Evolutionary conservation across 106 monocot species (phyloP).

Genomic region (Allium fistulosum): DNA sequence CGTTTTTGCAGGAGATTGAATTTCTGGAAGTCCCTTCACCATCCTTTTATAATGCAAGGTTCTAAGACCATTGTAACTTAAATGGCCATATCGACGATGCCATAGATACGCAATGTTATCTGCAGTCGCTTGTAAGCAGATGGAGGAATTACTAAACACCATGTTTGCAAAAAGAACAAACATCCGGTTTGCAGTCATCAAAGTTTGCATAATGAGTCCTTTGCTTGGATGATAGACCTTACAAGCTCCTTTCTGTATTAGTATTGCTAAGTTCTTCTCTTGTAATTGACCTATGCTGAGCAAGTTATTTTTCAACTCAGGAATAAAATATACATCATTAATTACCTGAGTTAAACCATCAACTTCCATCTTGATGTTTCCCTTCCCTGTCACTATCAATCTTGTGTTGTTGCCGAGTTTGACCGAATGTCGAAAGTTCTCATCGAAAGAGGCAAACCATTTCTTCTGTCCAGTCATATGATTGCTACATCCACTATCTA

Average conservation of each 20-base stretch:
- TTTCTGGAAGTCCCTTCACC: neutral
- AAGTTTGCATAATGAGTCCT: neutral
- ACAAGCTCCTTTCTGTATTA: neutral
- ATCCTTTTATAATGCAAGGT: neutral
- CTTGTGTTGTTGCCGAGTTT: neutral
- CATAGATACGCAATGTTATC: neutral
- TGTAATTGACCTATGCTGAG: neutral
- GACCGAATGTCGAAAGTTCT: neutral
- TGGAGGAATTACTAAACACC: neutral
- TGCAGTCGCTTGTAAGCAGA: neutral
- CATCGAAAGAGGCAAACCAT: neutral
- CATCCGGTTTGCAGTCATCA: neutral
- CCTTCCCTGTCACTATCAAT: neutral
- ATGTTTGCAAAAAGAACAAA: neutral
- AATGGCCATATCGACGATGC: constrained; percentile 2
- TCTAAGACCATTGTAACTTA: neutral
- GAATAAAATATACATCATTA: neutral
- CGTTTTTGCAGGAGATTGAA: neutral
- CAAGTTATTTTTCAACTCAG: neutral
- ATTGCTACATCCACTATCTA: constrained; percentile 1
- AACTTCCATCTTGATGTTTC: neutral
- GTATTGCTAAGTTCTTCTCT: neutral
- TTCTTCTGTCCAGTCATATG: neutral
- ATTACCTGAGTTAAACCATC: neutral
- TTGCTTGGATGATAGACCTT: neutral